Percentiles rank a stretch among this genome's conserved stretches.
phyloP scores from a whole-genome alignment of 2,329 filamentous ascomycete species.

The Mollisia scopiformis region DNA sequence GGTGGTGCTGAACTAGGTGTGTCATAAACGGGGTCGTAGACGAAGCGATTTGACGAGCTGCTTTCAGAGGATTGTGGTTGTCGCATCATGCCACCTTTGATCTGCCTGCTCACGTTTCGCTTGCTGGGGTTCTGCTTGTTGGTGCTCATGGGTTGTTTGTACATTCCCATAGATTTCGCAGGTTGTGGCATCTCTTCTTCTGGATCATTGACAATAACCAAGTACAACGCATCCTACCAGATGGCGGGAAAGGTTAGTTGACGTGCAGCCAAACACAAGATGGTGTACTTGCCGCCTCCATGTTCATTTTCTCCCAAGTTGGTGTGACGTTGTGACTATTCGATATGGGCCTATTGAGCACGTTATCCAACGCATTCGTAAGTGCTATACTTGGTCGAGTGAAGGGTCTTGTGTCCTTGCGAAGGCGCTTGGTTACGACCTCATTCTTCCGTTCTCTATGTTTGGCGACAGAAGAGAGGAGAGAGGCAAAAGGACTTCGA shows the following conservation, averaged over 20 bases:
- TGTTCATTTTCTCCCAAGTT: background rate
- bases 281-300: background rate
- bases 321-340: background rate
- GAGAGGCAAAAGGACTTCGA: background rate
- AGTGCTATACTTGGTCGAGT: background rate
- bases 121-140: too few relatives aligned
- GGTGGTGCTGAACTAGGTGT: background rate
- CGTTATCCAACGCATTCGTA: background rate
- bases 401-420: background rate
- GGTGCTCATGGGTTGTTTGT: background rate
- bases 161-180: background rate
- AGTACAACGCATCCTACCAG: background rate
- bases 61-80: background rate
- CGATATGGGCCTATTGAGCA: background rate
- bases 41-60: background rate
- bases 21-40: background rate
- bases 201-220: conserved; percentile 5
- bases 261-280: background rate
- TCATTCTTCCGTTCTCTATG: background rate
- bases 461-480: background rate
- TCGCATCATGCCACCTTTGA: background rate
- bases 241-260: background rate
- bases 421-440: background rate
- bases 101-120: too few relatives aligned
- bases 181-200: background rate